phyloP scores from a whole-genome alignment of 1,284 basidiomycete species.

The Leccinum laetum region DNA sequence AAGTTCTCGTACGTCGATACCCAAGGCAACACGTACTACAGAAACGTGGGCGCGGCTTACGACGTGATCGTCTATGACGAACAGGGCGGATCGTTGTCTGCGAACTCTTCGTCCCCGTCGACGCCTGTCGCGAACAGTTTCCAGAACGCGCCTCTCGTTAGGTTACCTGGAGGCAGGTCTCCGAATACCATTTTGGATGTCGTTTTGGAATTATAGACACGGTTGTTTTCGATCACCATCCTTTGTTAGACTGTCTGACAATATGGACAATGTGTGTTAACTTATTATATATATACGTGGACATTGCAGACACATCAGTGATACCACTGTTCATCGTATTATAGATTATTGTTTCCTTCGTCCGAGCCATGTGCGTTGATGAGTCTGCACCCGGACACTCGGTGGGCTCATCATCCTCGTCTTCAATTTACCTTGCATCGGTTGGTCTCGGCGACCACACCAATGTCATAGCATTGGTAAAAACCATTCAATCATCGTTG shows the following conservation, averaged over 20 bases:
- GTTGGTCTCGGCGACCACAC: too few relatives aligned
- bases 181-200: not conserved
- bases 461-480: too few relatives aligned
- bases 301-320: constrained; percentile 8
- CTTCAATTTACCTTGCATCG: too few relatives aligned
- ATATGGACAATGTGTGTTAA: constrained; percentile 5
- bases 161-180: constrained; percentile 43
- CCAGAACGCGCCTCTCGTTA: constrained; percentile 27
- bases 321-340: too few relatives aligned
- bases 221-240: not conserved
- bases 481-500: constrained; percentile 32
- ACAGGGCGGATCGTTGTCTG: constrained; percentile 56
- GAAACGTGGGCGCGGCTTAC: constrained; percentile 58
- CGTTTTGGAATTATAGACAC: constrained; percentile 5
- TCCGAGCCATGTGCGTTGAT: not conserved
- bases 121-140: not conserved
- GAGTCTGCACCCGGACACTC: too few relatives aligned
- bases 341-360: too few relatives aligned
- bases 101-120: constrained; percentile 3
- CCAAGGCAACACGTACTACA: constrained; percentile 60
- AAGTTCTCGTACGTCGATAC: constrained; percentile 61
- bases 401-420: too few relatives aligned
- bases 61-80: constrained; percentile 62
- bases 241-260: not conserved
- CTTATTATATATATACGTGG: constrained; percentile 9